Conservation (phyloP, 805 yeast genomes). For the Wickerhamiella bombiphila region DNA sequence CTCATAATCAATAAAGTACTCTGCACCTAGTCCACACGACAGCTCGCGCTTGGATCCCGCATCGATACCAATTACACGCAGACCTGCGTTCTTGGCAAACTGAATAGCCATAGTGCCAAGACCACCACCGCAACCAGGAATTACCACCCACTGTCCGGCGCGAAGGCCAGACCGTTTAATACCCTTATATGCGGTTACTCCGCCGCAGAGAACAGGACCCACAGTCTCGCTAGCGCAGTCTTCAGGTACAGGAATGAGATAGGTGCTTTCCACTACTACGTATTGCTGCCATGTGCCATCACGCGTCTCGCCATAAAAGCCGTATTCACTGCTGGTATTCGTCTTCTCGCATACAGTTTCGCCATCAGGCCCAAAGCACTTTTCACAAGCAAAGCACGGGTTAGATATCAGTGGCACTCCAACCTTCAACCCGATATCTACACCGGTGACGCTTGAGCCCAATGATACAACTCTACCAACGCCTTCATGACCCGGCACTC, state of each 20-base stretch:
- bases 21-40: slow-evolving; percentile 46
- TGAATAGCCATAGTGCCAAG: slow-evolving; percentile 63
- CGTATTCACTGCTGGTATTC: slow-evolving; percentile 23
- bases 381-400: slow-evolving; percentile 48
- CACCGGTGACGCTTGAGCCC: slow-evolving; percentile 1
- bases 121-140: slow-evolving; percentile 65
- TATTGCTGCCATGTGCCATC: slow-evolving; percentile 52
- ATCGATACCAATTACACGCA: slow-evolving; percentile 55
- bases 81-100: slow-evolving; percentile 55
- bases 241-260: slow-evolving; percentile 43
- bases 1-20: slow-evolving; percentile 44
- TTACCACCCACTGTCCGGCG: slow-evolving; percentile 61
- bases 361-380: slow-evolving; percentile 37
- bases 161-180: slow-evolving; percentile 40
- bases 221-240: slow-evolving; percentile 41
- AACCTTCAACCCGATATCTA: slow-evolving; percentile 3
- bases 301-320: slow-evolving; percentile 41
- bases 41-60: slow-evolving; percentile 55
- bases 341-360: slow-evolving; percentile 37
- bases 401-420: slow-evolving; percentile 3
- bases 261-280: slow-evolving; percentile 50
- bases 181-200: slow-evolving; percentile 56
- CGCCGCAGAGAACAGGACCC: slow-evolving; percentile 54
- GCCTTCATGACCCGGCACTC: too few species aligned
- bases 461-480: slow-evolving; percentile 4